A percentile compares a stretch with the other conserved stretches of the same genome.
Evolutionary conservation across 768 basidiomycete genomes (phyloP).

Genomic region (Coprinopsis cinerea): DNA sequence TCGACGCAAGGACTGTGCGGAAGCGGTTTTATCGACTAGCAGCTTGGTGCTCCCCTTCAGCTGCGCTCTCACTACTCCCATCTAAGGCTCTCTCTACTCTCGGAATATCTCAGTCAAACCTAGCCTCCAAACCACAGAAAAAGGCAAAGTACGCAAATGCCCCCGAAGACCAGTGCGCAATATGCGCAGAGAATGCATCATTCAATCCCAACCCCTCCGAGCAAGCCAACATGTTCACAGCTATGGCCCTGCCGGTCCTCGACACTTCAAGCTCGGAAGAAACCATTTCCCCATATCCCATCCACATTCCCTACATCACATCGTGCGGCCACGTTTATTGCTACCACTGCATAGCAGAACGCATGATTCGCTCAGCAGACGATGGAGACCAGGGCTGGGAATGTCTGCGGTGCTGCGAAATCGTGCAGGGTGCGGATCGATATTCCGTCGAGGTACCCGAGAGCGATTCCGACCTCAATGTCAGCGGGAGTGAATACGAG

Average conservation of each 20-base stretch:
- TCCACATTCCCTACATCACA: constrained; percentile 78
- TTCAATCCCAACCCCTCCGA: constrained; percentile 53
- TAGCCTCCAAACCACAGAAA: constrained; percentile 15
- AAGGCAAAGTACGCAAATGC: constrained; percentile 67
- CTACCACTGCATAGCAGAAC: constrained; percentile 87
- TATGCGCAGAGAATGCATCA: constrained; percentile 77
- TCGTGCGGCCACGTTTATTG: constrained; percentile 87
- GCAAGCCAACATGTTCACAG: constrained; percentile 42
- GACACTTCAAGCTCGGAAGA: constrained; percentile 20
- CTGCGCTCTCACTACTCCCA: constrained; percentile 26
- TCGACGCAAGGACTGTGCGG: constrained; percentile 63
- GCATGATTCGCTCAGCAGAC: constrained; percentile 67
- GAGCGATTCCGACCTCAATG: constrained; percentile 23
- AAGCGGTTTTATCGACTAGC: constrained; percentile 42
- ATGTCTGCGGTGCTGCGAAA: constrained; percentile 74
- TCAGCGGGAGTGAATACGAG: constrained; percentile 50
- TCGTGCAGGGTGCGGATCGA: constrained; percentile 60
- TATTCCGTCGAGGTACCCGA: constrained; percentile 39
- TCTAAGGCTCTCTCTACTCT: constrained; percentile 13
- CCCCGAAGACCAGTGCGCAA: constrained; percentile 75
- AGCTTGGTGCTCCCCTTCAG: constrained; percentile 23
- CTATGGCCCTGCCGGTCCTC: constrained; percentile 22
- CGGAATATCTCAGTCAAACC: constrained; percentile 3
- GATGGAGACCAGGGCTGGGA: constrained; percentile 61
- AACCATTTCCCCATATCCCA: constrained; percentile 52